phyloP scores from a whole-genome alignment of 140 eudicot genomes.

The Anethum foeniculum region DNA sequence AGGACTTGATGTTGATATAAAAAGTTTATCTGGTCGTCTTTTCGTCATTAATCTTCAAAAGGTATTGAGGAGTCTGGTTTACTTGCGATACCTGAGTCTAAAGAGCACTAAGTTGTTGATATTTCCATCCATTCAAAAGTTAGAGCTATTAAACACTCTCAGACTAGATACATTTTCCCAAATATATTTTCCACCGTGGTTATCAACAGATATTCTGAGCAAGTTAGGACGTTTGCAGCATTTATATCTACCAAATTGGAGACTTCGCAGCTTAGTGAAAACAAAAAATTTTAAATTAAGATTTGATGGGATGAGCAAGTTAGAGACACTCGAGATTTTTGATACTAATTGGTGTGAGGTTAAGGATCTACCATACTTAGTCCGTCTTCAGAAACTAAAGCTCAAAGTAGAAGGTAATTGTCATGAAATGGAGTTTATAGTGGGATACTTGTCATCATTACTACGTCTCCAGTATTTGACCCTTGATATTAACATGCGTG shows the following conservation, averaged over 20 bases:
- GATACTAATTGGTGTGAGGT: constrained; percentile 8
- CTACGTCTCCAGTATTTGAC: constrained; percentile 2
- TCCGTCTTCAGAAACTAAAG: constrained; percentile 17
- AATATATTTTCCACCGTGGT: background rate
- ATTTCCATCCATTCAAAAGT: constrained; percentile 23
- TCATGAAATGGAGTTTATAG: background rate
- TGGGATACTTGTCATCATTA: too few relatives aligned
- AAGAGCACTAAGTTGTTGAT: background rate
- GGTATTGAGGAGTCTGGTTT: constrained; percentile 5
- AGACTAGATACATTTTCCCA: background rate
- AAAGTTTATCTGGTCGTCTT: background rate
- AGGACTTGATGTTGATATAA: background rate
- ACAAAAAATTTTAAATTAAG: background rate
- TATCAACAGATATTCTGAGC: background rate
- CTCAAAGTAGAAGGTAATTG: background rate
- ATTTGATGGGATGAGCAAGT: constrained; percentile 12
- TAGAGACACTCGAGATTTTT: constrained; percentile 21
- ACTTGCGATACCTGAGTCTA: constrained; percentile 27
- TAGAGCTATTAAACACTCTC: constrained; percentile 21
- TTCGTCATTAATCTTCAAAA: background rate
- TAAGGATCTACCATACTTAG: constrained; percentile 16
- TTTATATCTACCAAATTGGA: constrained; percentile 23
- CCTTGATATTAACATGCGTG: background rate
- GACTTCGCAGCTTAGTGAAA: too few relatives aligned
- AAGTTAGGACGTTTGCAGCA: constrained; percentile 12